These are phyloP conservation scores for Penicillium sp. DNA, from an alignment of 2,329 filamentous ascomycete species.

Conservation along the genomic window DNA sequence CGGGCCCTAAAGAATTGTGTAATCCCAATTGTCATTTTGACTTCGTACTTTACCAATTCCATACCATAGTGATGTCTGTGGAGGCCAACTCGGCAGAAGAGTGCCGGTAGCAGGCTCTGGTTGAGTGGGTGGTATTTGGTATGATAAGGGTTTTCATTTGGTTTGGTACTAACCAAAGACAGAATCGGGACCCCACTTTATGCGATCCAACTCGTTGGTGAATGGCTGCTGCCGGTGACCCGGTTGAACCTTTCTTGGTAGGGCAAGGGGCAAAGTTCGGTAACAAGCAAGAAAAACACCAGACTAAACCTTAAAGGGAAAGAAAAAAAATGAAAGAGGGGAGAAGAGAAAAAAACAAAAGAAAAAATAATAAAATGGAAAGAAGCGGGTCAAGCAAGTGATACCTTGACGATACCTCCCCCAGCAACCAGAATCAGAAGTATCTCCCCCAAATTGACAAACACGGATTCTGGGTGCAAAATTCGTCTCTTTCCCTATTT, in stretches of 20 bases:
- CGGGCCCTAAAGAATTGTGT: constrained; percentile 7
- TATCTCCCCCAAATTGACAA: constrained; percentile 13
- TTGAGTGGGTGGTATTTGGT: constrained; percentile 6
- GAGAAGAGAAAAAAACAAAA: not conserved
- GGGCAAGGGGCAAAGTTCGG: constrained; percentile 16
- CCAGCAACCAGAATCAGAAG: constrained; percentile 19
- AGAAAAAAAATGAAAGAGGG: not conserved
- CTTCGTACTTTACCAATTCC: not conserved
- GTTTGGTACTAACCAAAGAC: constrained; percentile 3
- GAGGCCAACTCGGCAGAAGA: constrained; percentile 21
- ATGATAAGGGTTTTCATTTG: constrained; percentile 4
- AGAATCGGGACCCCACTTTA: not conserved
- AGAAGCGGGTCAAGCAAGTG: constrained; percentile 4
- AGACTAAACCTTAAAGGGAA: not conserved
- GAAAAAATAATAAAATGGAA: not conserved
- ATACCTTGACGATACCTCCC: constrained; percentile 8
- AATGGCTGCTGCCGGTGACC: constrained; percentile 7
- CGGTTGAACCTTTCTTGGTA: constrained; percentile 8
- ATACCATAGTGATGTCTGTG: constrained; percentile 14
- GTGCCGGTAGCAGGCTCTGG: constrained; percentile 17
- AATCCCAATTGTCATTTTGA: not conserved
- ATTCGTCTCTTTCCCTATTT: constrained; percentile 12
- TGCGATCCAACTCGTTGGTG: not conserved
- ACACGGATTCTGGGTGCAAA: constrained; percentile 17
- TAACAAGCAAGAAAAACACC: not conserved